Evolutionary conservation across 495 filamentous ascomycete species (phyloP).

Genomic region (Immersiella caudata): DNA sequence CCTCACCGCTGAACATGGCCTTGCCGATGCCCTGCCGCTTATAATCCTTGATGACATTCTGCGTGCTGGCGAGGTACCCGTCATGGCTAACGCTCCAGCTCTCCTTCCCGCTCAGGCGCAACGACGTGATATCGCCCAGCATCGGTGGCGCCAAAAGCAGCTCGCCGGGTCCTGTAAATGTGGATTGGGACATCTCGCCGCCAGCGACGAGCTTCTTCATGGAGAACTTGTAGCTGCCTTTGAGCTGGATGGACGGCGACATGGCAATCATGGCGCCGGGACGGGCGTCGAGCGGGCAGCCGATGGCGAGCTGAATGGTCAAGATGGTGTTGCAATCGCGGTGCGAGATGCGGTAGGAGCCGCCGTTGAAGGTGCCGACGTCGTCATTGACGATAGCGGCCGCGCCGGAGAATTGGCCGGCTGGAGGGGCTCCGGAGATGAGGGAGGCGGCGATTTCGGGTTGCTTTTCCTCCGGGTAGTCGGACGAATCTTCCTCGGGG

Average conservation of each 20-base stretch:
- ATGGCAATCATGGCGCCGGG: constrained; percentile 94
- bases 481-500: constrained; percentile 32
- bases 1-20: constrained; percentile 91
- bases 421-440: constrained; percentile 37
- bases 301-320: constrained; percentile 86
- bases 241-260: constrained; percentile 82
- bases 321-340: constrained; percentile 87
- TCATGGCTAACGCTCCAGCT: constrained; percentile 83
- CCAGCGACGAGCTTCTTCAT: constrained; percentile 84
- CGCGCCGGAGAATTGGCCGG: constrained; percentile 62
- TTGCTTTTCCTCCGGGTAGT: constrained; percentile 46
- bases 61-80: constrained; percentile 75
- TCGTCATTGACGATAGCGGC: constrained; percentile 68
- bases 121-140: constrained; percentile 83
- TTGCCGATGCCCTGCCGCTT: constrained; percentile 87
- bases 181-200: constrained; percentile 77
- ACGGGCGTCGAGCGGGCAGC: constrained; percentile 78
- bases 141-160: constrained; percentile 77
- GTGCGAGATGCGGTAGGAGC: constrained; percentile 90
- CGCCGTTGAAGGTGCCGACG: constrained; percentile 93
- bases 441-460: constrained; percentile 34
- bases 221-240: constrained; percentile 77
- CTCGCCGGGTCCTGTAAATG: constrained; percentile 89
- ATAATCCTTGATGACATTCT: constrained; percentile 78
- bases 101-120: constrained; percentile 68